These are phyloP conservation scores for Saccharomyces kudriavzevii DNA, from an alignment of 805 yeast genomes.

Conservation along the genomic window DNA sequence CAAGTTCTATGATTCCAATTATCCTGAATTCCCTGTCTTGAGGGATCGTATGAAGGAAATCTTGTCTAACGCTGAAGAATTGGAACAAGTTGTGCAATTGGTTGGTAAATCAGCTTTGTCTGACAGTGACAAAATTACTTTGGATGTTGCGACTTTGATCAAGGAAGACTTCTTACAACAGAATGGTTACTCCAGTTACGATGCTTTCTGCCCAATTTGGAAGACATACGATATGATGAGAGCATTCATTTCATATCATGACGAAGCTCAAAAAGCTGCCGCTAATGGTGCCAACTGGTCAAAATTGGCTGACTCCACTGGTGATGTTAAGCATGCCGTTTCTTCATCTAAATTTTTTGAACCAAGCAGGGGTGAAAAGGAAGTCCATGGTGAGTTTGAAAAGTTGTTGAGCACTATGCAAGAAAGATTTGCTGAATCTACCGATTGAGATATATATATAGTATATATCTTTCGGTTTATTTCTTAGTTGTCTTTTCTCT, in stretches of 20 bases:
- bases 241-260: slow-evolving; percentile 81
- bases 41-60: slow-evolving; percentile 93
- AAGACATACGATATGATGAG: slow-evolving; percentile 98
- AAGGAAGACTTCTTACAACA: slow-evolving; percentile 98
- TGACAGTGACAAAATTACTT: slow-evolving; percentile 91
- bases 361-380: slow-evolving; percentile 85
- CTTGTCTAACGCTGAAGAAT: slow-evolving; percentile 92
- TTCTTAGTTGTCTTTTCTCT: background rate
- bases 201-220: slow-evolving; percentile 99
- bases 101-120: slow-evolving; percentile 98
- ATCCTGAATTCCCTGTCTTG: slow-evolving; percentile 83
- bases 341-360: slow-evolving; percentile 93
- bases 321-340: slow-evolving; percentile 87
- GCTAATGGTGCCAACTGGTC: slow-evolving; percentile 92
- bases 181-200: slow-evolving; percentile 97
- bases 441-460: slow-evolving; percentile 47
- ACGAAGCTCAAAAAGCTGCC: slow-evolving; percentile 96
- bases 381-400: slow-evolving; percentile 67
- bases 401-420: slow-evolving; percentile 65
- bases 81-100: slow-evolving; percentile 97
- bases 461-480: background rate
- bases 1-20: slow-evolving; percentile 76
- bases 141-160: slow-evolving; percentile 84
- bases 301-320: slow-evolving; percentile 78
- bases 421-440: slow-evolving; percentile 91